Base-by-base conservation (phyloP, 139 green algal genomes). In the Pycnococcus provasolii region DNA sequence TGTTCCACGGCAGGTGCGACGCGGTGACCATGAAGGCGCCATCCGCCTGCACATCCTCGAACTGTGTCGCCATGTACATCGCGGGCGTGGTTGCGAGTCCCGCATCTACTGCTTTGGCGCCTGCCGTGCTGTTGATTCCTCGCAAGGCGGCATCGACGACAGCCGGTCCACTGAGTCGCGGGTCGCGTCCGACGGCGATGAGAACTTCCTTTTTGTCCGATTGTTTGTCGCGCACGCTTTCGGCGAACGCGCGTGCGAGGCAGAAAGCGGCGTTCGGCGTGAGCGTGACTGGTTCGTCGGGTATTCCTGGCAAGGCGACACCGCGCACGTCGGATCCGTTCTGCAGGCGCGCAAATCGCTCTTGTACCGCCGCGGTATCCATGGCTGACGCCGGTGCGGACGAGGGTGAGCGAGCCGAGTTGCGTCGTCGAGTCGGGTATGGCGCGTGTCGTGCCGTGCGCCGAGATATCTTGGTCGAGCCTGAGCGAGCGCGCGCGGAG, bases 51-150 rank as follows among this genome's bases (percentile, higher is more conserved):
- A 40, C 13, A 1, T 37, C 69, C 47, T 64, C 44, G 3, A 71
- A 74, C 41, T 95, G 79, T 54, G 86, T 94, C 72, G 77, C 84
- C 76, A 94, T 95, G 81, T 95, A 97, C 87, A 95, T 95, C 59
- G 89, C 90, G 11, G 91, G 91, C 15, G 90, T 97, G 58, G 91
- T 95, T 47, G 88, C 82, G 8, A 94, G 74, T 40, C 88, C 89
- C 62, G 91, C 85, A 53, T 68, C 53, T 26, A 58, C 65, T 50
- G 3, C 55, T 2, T 26, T 46, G 3, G 11, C 53, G 39, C 62
- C 50, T 13, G 8, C 26, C 44, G 7, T 39, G 15, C 13, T 9
- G 3, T 4, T 46, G 9, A 75, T 41, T 3, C 62, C 73, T 1
- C 6, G 15, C 15, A 72, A 53, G 2, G 60, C 37, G 3, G 55